phyloP scores from a whole-genome alignment of 2,329 filamentous ascomycete genomes.

The Lasiodiplodia gonubiensis region DNA sequence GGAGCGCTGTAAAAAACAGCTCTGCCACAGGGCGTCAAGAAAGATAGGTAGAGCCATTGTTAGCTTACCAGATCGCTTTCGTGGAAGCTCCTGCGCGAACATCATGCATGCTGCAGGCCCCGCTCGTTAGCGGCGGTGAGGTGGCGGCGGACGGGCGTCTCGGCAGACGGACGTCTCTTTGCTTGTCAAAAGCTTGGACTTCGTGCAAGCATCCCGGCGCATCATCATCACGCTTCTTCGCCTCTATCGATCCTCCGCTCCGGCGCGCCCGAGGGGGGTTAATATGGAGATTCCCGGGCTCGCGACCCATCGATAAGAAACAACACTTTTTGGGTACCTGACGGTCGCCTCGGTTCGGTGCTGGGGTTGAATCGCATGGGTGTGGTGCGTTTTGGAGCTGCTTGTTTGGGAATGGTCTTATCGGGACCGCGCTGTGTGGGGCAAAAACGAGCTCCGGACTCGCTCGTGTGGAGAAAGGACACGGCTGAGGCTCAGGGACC shows the following conservation, averaged over 20 bases:
- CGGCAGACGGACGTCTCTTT: background rate
- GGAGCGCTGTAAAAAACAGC: background rate
- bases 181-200: constrained; percentile 3
- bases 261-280: background rate
- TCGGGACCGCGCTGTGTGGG: background rate
- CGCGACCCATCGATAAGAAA: background rate
- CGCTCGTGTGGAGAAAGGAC: background rate
- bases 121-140: no score
- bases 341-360: background rate
- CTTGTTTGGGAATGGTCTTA: constrained; percentile 21
- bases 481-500: background rate
- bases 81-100: no score
- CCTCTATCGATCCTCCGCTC: background rate
- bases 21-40: background rate
- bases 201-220: background rate
- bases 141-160: no score
- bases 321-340: constrained; percentile 15
- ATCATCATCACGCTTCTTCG: background rate
- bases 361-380: background rate
- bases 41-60: background rate
- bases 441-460: background rate
- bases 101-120: no score
- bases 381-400: constrained; percentile 8
- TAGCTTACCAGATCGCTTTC: background rate
- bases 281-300: background rate